Evolutionary conservation across 2,329 filamentous ascomycete genomes (phyloP), one percentile per base, ranked within the genome.

Genomic region (Curvularia sp.): DNA sequence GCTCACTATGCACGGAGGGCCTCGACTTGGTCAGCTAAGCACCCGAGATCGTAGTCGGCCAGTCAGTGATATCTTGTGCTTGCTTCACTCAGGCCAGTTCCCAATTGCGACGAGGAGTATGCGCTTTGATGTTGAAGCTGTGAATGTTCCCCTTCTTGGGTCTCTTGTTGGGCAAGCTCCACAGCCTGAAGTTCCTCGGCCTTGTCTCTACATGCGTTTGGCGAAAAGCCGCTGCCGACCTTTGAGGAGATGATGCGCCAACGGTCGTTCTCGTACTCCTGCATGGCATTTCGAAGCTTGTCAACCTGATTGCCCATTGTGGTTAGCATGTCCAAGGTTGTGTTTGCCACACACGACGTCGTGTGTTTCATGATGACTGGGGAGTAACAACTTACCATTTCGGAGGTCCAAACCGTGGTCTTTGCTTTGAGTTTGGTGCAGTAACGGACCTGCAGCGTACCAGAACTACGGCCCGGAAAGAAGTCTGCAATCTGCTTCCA

Each of bases 401-500:
- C 93, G 65, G 96, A 92, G 49, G 90, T 96, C 93, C 93, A 97
- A 71, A 92, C 87, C 12, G 91, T 96, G 38, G 91, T 93, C 81
- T 97, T 97, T 13, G 92, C 93, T 80, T 96, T 97, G 51, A 97
- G 82, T 79, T 96, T 97, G 42, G 93, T 97, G 75, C 93, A 97
- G 76, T 97, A 97, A 34, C 93, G 89, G 53, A 97, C 93, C 77
- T 97, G 93, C 60, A 97, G 80, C 28, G 93, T 97, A 18, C 93
- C 93, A 45, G 91, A 96, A 57, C 91, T 95, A 57, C 93, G 84
- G 1, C 93, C 93, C 0, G 93, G 93, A 69, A 97, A 97, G 79
- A 97, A 97, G 73, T 97, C 93, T 55, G 93, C 92, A 72, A 97
- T 97, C 81, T 97, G 93, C 79, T 96, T 97, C 93, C 93, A 97